These are phyloP conservation scores for Eimeria falciformis DNA, from an alignment of 169 alveolate genomes.

Conservation along the genomic window DNA sequence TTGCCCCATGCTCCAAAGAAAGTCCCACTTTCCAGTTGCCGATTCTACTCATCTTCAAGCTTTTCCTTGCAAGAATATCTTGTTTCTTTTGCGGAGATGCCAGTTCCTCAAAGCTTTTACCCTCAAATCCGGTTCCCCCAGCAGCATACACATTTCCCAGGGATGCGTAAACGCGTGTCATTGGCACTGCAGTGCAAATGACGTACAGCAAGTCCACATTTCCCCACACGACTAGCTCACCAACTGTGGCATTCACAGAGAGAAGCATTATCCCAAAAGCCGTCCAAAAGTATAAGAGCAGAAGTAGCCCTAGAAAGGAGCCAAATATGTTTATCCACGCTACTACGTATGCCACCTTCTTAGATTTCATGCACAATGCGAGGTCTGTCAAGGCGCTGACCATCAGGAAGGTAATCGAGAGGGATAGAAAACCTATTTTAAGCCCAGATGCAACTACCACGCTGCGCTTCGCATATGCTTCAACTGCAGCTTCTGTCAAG, in stretches of 20 bases:
- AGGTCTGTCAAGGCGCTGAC: neutral
- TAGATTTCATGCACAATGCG: neutral
- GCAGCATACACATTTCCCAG: conserved; percentile 54
- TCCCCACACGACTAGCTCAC: conserved; percentile 18
- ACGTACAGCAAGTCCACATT: conserved; percentile 5
- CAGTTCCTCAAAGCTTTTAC: neutral
- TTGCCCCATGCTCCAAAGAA: conserved; percentile 30
- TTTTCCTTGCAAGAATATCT: neutral
- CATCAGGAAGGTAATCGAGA: neutral
- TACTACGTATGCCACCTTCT: neutral
- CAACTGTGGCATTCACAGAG: conserved; percentile 4
- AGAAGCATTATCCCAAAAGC: conserved; percentile 15
- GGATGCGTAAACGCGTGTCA: conserved; percentile 52
- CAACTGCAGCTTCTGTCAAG: conserved; percentile 15
- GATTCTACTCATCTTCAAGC: conserved; percentile 6
- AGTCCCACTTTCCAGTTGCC: conserved; percentile 66
- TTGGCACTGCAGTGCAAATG: conserved; percentile 47
- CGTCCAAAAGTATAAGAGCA: neutral
- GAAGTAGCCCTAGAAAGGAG: neutral
- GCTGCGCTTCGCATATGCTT: conserved; percentile 7
- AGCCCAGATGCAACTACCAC: neutral
- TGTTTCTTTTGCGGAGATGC: neutral
- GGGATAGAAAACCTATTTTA: neutral
- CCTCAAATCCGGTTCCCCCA: conserved; percentile 63
- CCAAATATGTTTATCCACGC: neutral